A percentile compares a stretch with the other conserved stretches of the same genome.
Evolutionary conservation across 768 basidiomycete species (phyloP).

Genomic region (Fomitopsis serialis): DNA sequence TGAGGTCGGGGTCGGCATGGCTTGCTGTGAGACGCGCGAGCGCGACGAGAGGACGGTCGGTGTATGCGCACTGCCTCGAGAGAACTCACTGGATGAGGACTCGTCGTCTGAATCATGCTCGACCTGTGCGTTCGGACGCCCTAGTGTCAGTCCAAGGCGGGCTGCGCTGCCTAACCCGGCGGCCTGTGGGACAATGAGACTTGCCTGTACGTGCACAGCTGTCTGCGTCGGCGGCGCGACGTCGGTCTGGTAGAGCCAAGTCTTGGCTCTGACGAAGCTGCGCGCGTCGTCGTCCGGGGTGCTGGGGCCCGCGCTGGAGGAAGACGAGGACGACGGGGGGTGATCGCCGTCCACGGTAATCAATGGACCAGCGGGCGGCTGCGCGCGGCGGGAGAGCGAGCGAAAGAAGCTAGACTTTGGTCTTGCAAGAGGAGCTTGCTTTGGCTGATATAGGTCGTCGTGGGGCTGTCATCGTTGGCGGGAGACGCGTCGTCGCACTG

Average conservation of each 20-base stretch:
- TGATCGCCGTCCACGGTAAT: slow-evolving; percentile 19
- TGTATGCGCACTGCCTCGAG: neutral
- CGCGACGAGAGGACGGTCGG: slow-evolving; percentile 5
- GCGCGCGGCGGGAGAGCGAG: slow-evolving; percentile 16
- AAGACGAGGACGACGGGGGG: slow-evolving; percentile 45
- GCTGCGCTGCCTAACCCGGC: slow-evolving; percentile 1
- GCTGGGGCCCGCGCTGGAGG: slow-evolving; percentile 48
- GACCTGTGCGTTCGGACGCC: neutral
- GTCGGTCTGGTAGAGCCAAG: slow-evolving; percentile 8
- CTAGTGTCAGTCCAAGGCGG: neutral
- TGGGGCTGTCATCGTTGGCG: slow-evolving; percentile 3
- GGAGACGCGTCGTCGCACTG: slow-evolving; percentile 12
- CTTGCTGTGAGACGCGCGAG: neutral
- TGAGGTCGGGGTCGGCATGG: neutral
- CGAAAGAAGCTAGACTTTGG: slow-evolving; percentile 20
- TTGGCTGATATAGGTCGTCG: slow-evolving; percentile 2
- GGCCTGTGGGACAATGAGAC: slow-evolving; percentile 6
- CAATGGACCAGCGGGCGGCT: slow-evolving; percentile 6
- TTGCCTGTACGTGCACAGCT: slow-evolving; percentile 8
- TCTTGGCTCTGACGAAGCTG: slow-evolving; percentile 1
- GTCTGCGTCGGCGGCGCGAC: slow-evolving; percentile 7
- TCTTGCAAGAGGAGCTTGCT: slow-evolving; percentile 10
- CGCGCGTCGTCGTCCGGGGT: slow-evolving; percentile 54
- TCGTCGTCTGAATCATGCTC: slow-evolving; percentile 11
- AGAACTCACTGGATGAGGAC: slow-evolving; percentile 3